Percentiles rank a stretch among this genome's conserved stretches.
These are phyloP conservation scores for Russula olivacea DNA, from an alignment of 768 basidiomycete genomes.

Conservation along the genomic window DNA sequence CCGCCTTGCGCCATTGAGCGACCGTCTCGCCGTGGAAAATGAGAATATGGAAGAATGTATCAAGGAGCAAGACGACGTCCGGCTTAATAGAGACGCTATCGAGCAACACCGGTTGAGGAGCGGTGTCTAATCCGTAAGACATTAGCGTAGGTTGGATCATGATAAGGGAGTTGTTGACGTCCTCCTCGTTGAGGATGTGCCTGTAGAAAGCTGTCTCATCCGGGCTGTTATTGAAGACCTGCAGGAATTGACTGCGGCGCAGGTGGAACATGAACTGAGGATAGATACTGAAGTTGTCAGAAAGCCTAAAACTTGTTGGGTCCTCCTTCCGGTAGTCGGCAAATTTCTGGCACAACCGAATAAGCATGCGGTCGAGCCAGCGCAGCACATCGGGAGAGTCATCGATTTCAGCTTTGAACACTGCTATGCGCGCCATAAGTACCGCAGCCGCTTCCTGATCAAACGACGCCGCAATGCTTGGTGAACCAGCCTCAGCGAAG, in stretches of 20 bases:
- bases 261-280: constrained; percentile 99
- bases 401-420: constrained; percentile 99
- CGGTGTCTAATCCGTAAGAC: constrained; percentile 92
- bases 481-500: constrained; percentile 96
- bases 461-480: constrained; percentile 86
- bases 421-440: constrained; percentile 96
- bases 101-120: constrained; percentile 89
- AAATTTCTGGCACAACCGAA: constrained; percentile 97
- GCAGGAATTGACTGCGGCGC: constrained; percentile 93
- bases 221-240: constrained; percentile 99
- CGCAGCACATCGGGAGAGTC: constrained; percentile 93
- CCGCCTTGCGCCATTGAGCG: constrained; percentile 96
- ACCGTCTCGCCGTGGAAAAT: constrained; percentile 99
- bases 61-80: constrained; percentile 92
- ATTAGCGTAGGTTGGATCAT: constrained; percentile 99
- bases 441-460: constrained; percentile 98
- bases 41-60: constrained; percentile 99
- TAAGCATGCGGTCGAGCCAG: constrained; percentile 98
- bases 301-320: constrained; percentile 84
- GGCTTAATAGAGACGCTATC: constrained; percentile 98
- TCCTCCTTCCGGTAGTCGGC: constrained; percentile 99
- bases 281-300: constrained; percentile 97
- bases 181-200: constrained; percentile 92
- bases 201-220: constrained; percentile 99
- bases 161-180: constrained; percentile 98